A percentile compares a stretch with the other conserved stretches of the same genome.
These are phyloP conservation scores for Globisporangium canariense DNA, from an alignment of 352 stramenopile species.

Conservation along the genomic window DNA sequence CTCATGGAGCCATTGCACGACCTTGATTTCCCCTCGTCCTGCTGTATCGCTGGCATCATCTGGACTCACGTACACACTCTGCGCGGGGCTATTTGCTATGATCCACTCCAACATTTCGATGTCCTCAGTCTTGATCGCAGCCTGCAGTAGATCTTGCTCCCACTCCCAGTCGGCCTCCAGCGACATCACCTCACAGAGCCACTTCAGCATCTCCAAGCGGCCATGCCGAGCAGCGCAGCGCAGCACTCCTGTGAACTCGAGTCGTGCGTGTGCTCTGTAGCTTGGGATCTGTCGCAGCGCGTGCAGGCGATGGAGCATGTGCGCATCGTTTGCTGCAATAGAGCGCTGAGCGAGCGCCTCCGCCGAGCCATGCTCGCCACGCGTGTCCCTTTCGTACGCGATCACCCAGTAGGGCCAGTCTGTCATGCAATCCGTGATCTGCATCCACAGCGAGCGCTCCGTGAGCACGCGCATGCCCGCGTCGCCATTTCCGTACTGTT, in stretches of 20 bases:
- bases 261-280: background rate
- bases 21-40: background rate
- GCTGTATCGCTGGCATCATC: background rate
- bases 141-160: conserved; percentile 5
- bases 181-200: conserved; percentile 2
- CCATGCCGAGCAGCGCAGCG: background rate
- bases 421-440: background rate
- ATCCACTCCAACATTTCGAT: conserved; percentile 2
- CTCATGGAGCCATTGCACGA: conserved; percentile 4
- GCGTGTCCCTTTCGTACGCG: background rate
- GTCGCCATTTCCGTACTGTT: background rate
- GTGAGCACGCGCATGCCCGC: background rate
- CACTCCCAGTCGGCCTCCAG: conserved; percentile 1
- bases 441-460: background rate
- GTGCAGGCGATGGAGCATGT: conserved; percentile 1
- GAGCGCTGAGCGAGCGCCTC: background rate
- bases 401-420: conserved; percentile 1
- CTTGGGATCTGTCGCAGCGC: background rate
- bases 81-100: background rate
- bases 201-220: background rate
- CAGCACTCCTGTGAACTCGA: background rate
- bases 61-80: background rate
- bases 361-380: background rate
- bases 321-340: background rate
- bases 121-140: background rate